These are phyloP conservation scores for Verticillium klebahnii DNA, from an alignment of 2,329 filamentous ascomycete genomes.

Conservation along the genomic window DNA sequence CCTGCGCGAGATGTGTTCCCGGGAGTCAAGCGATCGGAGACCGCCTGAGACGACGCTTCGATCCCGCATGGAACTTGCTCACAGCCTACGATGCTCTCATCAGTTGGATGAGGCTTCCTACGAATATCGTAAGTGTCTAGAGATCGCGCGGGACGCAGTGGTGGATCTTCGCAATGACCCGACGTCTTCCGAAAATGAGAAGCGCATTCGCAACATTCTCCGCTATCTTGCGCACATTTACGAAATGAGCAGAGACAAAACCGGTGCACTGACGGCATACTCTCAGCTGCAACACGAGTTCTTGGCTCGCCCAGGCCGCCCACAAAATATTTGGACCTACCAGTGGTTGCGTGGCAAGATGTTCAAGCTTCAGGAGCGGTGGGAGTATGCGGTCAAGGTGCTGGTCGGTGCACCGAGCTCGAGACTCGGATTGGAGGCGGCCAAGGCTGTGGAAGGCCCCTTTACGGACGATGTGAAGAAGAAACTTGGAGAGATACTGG, in stretches of 20 bases:
- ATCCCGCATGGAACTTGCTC: slow-evolving; percentile 10
- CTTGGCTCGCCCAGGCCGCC: slow-evolving; percentile 6
- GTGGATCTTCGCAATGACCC: slow-evolving; percentile 3
- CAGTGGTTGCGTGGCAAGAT: slow-evolving; percentile 12
- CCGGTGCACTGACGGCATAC: slow-evolving; percentile 9
- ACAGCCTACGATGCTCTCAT: slow-evolving; percentile 6
- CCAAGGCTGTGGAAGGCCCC: not conserved
- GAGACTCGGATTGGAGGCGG: slow-evolving; percentile 2
- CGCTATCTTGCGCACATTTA: slow-evolving; percentile 13
- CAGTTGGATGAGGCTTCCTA: slow-evolving; percentile 12
- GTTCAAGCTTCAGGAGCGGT: slow-evolving; percentile 11
- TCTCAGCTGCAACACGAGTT: slow-evolving; percentile 12
- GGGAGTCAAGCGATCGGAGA: slow-evolving; percentile 7
- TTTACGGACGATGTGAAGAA: not conserved
- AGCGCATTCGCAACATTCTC: slow-evolving; percentile 10
- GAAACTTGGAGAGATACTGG: not conserved
- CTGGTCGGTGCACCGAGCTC: slow-evolving; percentile 9
- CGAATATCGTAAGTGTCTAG: slow-evolving; percentile 14
- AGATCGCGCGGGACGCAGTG: slow-evolving; percentile 7
- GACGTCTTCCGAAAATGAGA: slow-evolving; percentile 4
- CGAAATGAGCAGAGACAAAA: slow-evolving; percentile 7
- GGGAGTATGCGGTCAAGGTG: slow-evolving; percentile 11
- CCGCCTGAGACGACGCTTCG: slow-evolving; percentile 8
- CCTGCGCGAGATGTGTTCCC: slow-evolving; percentile 11
- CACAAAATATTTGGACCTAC: slow-evolving; percentile 9